Evolutionary conservation across 2,329 filamentous ascomycete genomes (phyloP).

Genomic region (Phyllosticta citribraziliensis): DNA sequence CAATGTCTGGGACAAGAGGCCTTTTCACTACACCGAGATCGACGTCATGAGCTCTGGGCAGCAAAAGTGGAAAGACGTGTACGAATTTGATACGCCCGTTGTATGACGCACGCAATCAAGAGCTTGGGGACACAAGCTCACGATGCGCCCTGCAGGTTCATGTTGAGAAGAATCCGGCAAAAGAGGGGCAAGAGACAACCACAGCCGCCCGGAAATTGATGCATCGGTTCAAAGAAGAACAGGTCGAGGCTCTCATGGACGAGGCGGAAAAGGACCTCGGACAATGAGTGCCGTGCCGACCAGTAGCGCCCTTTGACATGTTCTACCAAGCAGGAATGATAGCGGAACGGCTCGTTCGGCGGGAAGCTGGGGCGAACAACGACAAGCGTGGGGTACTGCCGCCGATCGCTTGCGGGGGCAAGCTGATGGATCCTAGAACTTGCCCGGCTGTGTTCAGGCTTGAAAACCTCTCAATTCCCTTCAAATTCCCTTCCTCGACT

Average conservation of each 20-base stretch:
- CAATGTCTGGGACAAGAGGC: constrained; percentile 55
- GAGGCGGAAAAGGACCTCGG: constrained; percentile 23
- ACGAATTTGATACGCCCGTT: constrained; percentile 75
- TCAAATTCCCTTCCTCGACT: not conserved
- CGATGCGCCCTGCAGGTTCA: constrained; percentile 38
- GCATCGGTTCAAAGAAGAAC: constrained; percentile 61
- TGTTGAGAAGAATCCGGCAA: constrained; percentile 43
- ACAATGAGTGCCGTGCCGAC: not conserved
- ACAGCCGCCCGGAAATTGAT: constrained; percentile 61
- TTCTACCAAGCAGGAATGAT: not conserved
- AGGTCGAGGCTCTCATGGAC: constrained; percentile 62
- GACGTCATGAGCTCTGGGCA: constrained; percentile 56
- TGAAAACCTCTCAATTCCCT: not conserved
- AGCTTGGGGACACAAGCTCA: not conserved
- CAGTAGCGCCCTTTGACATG: constrained; percentile 1
- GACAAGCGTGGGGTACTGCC: constrained; percentile 2
- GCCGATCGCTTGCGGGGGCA: constrained; percentile 9
- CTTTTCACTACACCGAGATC: constrained; percentile 60
- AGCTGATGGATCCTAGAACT: not conserved
- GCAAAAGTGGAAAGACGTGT: constrained; percentile 59
- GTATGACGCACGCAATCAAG: constrained; percentile 35
- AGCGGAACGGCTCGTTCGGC: constrained; percentile 7
- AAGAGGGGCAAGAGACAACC: constrained; percentile 38
- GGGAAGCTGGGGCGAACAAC: constrained; percentile 5
- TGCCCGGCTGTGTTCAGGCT: not conserved